phyloP scores from a whole-genome alignment of 2,329 filamentous ascomycete species.

The Penicillium frequentans region DNA sequence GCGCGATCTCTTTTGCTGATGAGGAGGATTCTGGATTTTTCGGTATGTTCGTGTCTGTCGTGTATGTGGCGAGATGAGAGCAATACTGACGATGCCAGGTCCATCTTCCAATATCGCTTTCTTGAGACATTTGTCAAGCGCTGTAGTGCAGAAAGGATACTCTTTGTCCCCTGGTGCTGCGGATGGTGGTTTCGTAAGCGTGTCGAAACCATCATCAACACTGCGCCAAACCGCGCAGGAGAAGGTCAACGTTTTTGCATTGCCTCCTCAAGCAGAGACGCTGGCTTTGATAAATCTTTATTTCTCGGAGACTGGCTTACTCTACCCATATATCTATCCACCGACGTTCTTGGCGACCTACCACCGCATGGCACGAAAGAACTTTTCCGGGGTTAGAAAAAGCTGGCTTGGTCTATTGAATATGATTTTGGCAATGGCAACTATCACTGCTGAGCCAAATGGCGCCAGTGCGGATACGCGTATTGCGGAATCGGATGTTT shows the following conservation, averaged over 20 bases:
- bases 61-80: neutral
- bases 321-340: conserved; percentile 32
- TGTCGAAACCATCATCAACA: conserved; percentile 14
- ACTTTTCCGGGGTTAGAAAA: conserved; percentile 23
- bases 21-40: conserved; percentile 40
- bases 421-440: conserved; percentile 31
- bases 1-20: conserved; percentile 35
- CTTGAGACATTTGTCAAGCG: conserved; percentile 20
- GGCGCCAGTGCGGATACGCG: conserved; percentile 9
- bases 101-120: conserved; percentile 30
- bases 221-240: neutral
- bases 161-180: conserved; percentile 2
- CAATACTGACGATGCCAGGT: conserved; percentile 3
- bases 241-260: conserved; percentile 12
- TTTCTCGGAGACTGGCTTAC: conserved; percentile 27
- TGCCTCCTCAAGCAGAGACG: conserved; percentile 15
- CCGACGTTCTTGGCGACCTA: conserved; percentile 28
- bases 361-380: conserved; percentile 16
- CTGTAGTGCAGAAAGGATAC: conserved; percentile 16
- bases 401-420: conserved; percentile 35
- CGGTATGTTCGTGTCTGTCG: conserved; percentile 21
- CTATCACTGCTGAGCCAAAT: conserved; percentile 12
- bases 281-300: conserved; percentile 19
- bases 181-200: conserved; percentile 21
- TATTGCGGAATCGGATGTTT: conserved; percentile 17